phyloP scores from a whole-genome alignment of 1,139 yeast genomes.

The Debaryomycetaceae sp. region DNA sequence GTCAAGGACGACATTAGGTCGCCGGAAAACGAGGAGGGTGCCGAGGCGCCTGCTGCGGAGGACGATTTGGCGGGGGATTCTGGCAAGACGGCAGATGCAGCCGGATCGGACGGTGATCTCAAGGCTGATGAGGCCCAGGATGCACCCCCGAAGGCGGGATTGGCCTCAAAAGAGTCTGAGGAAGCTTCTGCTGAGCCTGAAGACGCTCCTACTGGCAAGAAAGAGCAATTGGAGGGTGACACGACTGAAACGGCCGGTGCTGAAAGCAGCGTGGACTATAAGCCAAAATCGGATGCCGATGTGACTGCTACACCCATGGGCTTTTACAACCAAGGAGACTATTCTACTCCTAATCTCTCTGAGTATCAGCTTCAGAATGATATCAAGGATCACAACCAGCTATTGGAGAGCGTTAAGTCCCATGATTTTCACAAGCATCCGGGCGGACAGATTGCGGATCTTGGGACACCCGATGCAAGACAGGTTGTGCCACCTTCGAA shows the following conservation, averaged over 20 bases:
- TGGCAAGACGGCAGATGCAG: neutral
- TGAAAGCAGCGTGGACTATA: constrained; percentile 19
- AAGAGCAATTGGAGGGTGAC: constrained; percentile 5
- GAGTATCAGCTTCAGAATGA: constrained; percentile 45
- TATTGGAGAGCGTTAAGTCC: constrained; percentile 33
- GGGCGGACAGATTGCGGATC: neutral
- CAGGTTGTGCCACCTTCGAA: neutral
- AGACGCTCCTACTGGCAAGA: neutral
- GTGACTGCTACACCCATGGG: neutral
- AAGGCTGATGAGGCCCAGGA: constrained; percentile 1
- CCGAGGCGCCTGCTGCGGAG: neutral
- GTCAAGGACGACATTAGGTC: constrained; percentile 44
- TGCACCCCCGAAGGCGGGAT: neutral
- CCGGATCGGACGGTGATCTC: neutral
- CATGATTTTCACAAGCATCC: constrained; percentile 40
- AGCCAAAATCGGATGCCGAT: constrained; percentile 10
- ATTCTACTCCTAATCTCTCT: constrained; percentile 47
- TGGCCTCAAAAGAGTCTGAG: neutral
- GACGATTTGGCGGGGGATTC: neutral
- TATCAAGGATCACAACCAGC: constrained; percentile 35
- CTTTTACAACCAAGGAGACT: constrained; percentile 24
- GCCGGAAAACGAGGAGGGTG: constrained; percentile 1
- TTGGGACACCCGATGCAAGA: neutral
- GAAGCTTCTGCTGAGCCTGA: constrained; percentile 4
- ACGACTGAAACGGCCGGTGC: constrained; percentile 15